Conservation (phyloP, 495 filamentous ascomycete genomes). For the Lepraria neglecta region DNA sequence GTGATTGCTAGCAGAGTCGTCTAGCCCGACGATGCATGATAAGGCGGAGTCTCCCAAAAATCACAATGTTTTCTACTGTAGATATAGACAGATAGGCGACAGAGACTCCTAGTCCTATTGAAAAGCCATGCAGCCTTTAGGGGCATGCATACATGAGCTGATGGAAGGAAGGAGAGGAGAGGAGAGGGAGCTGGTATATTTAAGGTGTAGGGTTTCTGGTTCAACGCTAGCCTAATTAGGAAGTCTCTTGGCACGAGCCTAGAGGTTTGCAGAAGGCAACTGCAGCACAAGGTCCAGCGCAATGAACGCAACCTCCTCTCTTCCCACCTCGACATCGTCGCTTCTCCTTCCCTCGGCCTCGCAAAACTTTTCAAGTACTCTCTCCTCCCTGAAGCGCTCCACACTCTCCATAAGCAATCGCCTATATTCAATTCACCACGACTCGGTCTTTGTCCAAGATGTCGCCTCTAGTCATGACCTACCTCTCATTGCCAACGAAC, state of each 20-base stretch:
- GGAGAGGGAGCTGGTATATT: too few species aligned
- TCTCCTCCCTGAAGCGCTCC: conserved; percentile 47
- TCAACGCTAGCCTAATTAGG: too few species aligned
- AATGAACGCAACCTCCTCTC: not conserved
- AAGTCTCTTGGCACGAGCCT: too few species aligned
- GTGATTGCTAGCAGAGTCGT: not conserved
- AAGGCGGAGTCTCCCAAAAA: not conserved
- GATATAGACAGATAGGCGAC: too few species aligned
- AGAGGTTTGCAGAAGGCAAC: not conserved
- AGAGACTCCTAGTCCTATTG: too few species aligned
- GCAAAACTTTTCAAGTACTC: conserved; percentile 28
- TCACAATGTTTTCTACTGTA: not conserved
- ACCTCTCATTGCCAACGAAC: conserved; percentile 88
- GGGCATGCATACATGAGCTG: too few species aligned
- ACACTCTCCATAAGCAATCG: conserved; percentile 77
- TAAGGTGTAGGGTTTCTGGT: too few species aligned
- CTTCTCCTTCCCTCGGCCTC: conserved; percentile 14
- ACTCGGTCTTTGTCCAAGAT: conserved; percentile 59
- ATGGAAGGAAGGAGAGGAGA: too few species aligned
- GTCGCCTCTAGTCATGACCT: conserved; percentile 49
- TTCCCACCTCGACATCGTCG: conserved; percentile 13
- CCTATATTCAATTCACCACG: conserved; percentile 62
- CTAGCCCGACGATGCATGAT: not conserved
- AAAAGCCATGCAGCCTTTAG: too few species aligned
- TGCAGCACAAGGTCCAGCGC: not conserved